Percentiles rank a stretch among this genome's conserved stretches.
Evolutionary conservation across 2,329 filamentous ascomycete genomes (phyloP).

Genomic region (Sclerotinia sclerotiorum): DNA sequence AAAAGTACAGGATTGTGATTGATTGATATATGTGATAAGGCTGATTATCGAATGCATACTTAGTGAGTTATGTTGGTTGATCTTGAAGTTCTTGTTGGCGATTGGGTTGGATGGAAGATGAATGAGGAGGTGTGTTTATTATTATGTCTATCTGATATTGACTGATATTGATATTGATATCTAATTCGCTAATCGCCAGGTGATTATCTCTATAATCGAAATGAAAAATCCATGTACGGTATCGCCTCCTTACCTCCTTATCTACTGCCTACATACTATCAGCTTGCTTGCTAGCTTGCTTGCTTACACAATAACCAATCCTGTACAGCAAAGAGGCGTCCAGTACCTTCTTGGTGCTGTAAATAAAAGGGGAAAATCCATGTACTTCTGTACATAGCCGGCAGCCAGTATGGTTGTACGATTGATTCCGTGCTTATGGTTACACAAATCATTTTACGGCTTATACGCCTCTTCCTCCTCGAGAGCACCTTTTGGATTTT

Average conservation of each 20-base stretch:
- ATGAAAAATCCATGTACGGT: too few relatives aligned
- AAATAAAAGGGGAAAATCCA: conserved; percentile 1
- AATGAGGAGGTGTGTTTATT: too few relatives aligned
- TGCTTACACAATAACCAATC: not conserved
- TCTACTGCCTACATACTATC: too few relatives aligned
- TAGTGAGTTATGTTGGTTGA: too few relatives aligned
- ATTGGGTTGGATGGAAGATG: too few relatives aligned
- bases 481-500: not conserved
- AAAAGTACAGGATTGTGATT: too few relatives aligned
- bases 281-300: not conserved
- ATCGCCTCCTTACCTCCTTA: not conserved
- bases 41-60: too few relatives aligned
- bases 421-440: not conserved
- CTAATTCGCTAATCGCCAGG: not conserved
- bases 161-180: not conserved
- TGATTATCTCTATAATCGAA: too few relatives aligned
- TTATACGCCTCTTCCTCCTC: not conserved
- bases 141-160: too few relatives aligned
- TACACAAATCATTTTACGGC: not conserved
- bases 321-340: not conserved
- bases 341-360: not conserved
- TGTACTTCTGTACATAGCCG: not conserved
- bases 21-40: too few relatives aligned
- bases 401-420: not conserved
- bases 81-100: too few relatives aligned